These are phyloP conservation scores for Taphrina communis DNA, from an alignment of 1,139 yeast species.

Conservation along the genomic window DNA sequence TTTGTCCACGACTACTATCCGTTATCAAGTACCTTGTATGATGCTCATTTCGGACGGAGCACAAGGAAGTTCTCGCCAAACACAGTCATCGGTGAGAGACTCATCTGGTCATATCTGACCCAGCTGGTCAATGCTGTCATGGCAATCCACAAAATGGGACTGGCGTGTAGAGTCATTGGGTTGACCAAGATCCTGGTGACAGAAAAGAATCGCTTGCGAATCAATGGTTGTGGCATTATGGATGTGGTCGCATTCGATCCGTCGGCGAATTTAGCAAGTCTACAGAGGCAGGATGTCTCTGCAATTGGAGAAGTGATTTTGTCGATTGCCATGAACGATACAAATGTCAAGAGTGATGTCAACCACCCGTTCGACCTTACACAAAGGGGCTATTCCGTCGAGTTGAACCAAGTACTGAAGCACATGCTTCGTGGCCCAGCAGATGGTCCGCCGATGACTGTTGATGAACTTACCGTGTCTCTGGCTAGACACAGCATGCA, in stretches of 20 bases:
- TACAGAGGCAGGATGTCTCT: slow-evolving; percentile 62
- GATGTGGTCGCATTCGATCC: slow-evolving; percentile 62
- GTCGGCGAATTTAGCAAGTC: slow-evolving; percentile 48
- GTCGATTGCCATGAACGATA: slow-evolving; percentile 45
- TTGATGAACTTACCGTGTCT: slow-evolving; percentile 49
- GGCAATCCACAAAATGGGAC: slow-evolving; percentile 64
- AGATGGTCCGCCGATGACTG: slow-evolving; percentile 45
- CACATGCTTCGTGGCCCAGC: slow-evolving; percentile 46
- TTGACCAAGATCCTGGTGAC: slow-evolving; percentile 76
- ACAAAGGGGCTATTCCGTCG: slow-evolving; percentile 44
- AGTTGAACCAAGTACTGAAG: slow-evolving; percentile 44
- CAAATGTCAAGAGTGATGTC: slow-evolving; percentile 48
- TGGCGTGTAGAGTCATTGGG: slow-evolving; percentile 69
- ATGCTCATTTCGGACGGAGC: slow-evolving; percentile 57
- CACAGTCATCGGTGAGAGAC: slow-evolving; percentile 60
- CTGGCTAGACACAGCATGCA: slow-evolving; percentile 56
- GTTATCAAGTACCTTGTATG: slow-evolving; percentile 59
- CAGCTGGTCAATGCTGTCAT: slow-evolving; percentile 74
- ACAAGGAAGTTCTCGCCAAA: slow-evolving; percentile 48
- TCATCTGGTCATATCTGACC: slow-evolving; percentile 74
- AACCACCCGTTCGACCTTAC: slow-evolving; percentile 49
- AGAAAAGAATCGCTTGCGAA: slow-evolving; percentile 68
- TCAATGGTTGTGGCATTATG: slow-evolving; percentile 72
- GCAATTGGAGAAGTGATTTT: slow-evolving; percentile 65
- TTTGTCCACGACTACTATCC: slow-evolving; percentile 46